Conservation (phyloP, 2,329 filamentous ascomycete species). For the Botrytis tulipae region DNA sequence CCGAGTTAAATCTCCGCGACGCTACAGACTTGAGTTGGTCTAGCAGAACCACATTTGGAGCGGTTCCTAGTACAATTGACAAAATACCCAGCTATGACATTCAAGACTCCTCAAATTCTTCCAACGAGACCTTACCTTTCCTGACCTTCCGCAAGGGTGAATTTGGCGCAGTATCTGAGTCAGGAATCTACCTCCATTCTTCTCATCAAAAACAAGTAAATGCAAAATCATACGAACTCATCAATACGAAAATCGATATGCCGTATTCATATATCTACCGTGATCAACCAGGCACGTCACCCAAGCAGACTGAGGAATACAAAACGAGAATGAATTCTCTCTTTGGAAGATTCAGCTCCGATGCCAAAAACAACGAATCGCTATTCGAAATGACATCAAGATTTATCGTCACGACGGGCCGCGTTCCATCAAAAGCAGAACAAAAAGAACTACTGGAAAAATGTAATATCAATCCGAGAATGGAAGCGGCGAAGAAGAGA, state of each 20-base stretch:
- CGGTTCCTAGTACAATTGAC: slow-evolving; percentile 36
- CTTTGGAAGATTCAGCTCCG: background rate
- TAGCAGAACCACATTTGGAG: slow-evolving; percentile 33
- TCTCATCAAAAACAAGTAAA: background rate
- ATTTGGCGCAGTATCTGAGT: slow-evolving; percentile 63
- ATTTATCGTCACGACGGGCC: background rate
- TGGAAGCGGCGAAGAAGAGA: background rate
- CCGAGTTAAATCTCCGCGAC: background rate
- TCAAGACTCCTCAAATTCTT: background rate
- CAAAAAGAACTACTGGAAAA: background rate
- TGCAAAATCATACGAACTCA: background rate
- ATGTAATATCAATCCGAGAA: background rate
- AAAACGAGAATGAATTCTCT: background rate
- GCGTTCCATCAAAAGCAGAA: background rate
- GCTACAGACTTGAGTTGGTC: slow-evolving; percentile 3
- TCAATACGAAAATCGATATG: slow-evolving; percentile 47
- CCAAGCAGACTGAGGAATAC: background rate
- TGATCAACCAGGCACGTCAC: background rate
- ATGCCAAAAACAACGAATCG: background rate
- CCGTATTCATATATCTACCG: slow-evolving; percentile 42
- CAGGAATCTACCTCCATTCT: slow-evolving; percentile 42
- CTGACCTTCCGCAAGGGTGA: slow-evolving; percentile 36
- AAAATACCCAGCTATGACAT: slow-evolving; percentile 25
- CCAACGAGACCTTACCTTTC: background rate
- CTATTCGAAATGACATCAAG: background rate